These are phyloP conservation scores for Oidiodendron maius DNA, from an alignment of 495 filamentous ascomycete species.

Conservation along the genomic window DNA sequence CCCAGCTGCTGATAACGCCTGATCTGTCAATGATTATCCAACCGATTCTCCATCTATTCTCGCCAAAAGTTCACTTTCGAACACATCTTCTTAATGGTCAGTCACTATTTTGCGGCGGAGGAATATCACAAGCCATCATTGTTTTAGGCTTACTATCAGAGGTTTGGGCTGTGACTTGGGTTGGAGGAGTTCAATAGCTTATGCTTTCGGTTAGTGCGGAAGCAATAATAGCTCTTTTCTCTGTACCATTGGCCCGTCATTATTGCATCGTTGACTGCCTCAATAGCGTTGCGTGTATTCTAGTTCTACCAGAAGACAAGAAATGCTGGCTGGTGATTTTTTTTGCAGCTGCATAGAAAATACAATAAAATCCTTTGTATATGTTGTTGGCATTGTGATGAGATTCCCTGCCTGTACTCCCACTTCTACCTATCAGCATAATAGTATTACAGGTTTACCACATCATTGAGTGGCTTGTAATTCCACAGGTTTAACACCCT, in stretches of 20 bases:
- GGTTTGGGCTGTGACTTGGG: constrained; percentile 23
- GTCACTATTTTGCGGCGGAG: constrained; percentile 21
- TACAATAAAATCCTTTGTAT: constrained; percentile 17
- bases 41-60: constrained; percentile 16
- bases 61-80: constrained; percentile 25
- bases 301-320: constrained; percentile 20
- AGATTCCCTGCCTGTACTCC: background rate
- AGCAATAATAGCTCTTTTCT: constrained; percentile 25
- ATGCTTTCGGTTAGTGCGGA: constrained; percentile 16
- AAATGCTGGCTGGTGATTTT: constrained; percentile 15
- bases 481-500: constrained; percentile 79
- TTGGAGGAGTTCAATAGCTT: constrained; percentile 26
- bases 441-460: background rate
- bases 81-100: constrained; percentile 27
- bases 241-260: constrained; percentile 22
- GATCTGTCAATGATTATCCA: constrained; percentile 18
- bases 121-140: constrained; percentile 16
- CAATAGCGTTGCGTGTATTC: constrained; percentile 27
- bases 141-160: constrained; percentile 17
- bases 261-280: constrained; percentile 20
- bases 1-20: constrained; percentile 41
- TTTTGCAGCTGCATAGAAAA: constrained; percentile 22
- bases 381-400: background rate
- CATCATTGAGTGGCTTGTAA: background rate
- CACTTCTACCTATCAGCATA: too few relatives aligned